Conservation (phyloP, 2,329 filamentous ascomycete species). For the Phialophora macrospora region DNA sequence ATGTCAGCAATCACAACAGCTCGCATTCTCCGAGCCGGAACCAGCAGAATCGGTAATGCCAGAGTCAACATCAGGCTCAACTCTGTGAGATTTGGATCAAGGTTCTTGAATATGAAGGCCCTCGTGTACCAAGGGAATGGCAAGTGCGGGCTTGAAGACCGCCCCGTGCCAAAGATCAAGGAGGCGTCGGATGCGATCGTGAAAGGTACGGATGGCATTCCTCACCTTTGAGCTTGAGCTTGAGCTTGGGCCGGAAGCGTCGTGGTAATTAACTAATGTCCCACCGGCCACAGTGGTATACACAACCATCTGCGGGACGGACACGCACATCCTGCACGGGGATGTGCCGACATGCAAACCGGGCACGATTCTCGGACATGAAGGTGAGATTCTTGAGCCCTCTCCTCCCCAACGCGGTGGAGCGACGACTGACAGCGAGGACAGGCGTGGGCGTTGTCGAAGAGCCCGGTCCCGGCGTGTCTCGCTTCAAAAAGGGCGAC, state of each 20-base stretch:
- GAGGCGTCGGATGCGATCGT: constrained; percentile 57
- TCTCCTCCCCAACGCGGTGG: too few species aligned
- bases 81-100: neutral
- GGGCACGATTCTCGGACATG: constrained; percentile 59
- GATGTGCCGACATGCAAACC: constrained; percentile 56
- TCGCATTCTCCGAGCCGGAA: neutral
- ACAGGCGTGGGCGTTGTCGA: constrained; percentile 54
- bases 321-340: constrained; percentile 62
- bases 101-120: constrained; percentile 50
- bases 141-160: constrained; percentile 49
- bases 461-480: constrained; percentile 51
- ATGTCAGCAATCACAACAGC: neutral
- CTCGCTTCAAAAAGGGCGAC: constrained; percentile 56
- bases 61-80: neutral
- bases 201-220: constrained; percentile 37
- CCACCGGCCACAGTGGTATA: constrained; percentile 44
- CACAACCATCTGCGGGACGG: constrained; percentile 60
- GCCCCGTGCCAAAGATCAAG: constrained; percentile 50
- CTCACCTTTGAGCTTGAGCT: neutral
- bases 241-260: neutral
- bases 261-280: neutral
- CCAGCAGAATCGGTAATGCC: neutral
- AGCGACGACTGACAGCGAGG: neutral
- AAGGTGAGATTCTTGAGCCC: constrained; percentile 45
- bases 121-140: constrained; percentile 51